Evolutionary conservation across 768 basidiomycete genomes (phyloP).

Genomic region (Cantharellus anzutake): DNA sequence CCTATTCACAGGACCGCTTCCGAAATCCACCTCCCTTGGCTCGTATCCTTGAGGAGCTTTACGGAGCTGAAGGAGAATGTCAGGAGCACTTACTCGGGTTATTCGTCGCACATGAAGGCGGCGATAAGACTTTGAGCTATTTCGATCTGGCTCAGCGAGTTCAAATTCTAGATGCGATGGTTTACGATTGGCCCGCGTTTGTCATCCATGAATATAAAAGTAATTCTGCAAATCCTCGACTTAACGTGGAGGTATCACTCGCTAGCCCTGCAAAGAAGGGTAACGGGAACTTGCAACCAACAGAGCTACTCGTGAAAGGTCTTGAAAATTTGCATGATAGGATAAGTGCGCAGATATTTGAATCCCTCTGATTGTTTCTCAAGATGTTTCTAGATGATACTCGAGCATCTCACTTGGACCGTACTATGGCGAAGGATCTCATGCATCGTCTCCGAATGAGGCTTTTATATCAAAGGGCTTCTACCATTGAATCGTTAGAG

Average conservation of each 20-base stretch:
- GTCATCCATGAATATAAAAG: not conserved
- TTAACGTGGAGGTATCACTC: not conserved
- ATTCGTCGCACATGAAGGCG: not conserved
- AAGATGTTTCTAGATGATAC: conserved; percentile 2
- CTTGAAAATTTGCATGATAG: not conserved
- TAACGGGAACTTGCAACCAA: not conserved
- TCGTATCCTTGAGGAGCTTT: not conserved
- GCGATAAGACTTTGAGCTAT: not conserved
- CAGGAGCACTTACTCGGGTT: not conserved
- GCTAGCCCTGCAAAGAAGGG: not conserved
- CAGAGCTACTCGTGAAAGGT: not conserved
- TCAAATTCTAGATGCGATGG: not conserved
- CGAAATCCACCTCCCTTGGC: not conserved
- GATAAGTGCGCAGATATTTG: not conserved
- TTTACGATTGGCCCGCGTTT: not conserved
- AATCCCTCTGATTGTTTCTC: not conserved
- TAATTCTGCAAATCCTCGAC: not conserved
- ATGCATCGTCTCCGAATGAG: conserved; percentile 5
- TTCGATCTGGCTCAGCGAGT: not conserved
- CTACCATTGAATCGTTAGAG: not conserved
- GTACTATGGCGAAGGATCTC: conserved; percentile 7
- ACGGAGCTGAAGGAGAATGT: not conserved
- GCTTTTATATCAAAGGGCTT: not conserved
- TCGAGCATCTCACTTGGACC: conserved; percentile 6
- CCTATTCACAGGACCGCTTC: not conserved